Evolutionary conservation across 768 basidiomycete genomes (phyloP), one percentile per base, ranked within the genome.

Genomic region (Gymnopilus dilepis): DNA sequence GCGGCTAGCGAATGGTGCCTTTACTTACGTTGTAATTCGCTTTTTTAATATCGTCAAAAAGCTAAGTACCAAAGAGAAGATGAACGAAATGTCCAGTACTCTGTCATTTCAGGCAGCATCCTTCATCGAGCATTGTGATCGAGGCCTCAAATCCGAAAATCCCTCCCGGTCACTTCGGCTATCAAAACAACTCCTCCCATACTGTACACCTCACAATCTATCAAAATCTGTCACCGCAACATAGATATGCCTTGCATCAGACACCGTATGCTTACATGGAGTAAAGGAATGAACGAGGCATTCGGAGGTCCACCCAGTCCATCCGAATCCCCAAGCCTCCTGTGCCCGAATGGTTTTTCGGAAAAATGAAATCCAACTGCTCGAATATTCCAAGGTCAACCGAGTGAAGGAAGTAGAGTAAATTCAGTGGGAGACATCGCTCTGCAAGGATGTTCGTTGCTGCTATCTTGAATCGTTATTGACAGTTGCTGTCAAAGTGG

Each of bases 191-290:
- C 19, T n/a, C 15, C 2, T n/a, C 17, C 7, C 40, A 7, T n/a
- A 41, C 15, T n/a, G n/a, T n/a, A n/a, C n/a, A n/a, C n/a, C n/a
- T 47, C 22, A 24, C 1, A 47, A 47, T 47, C 43, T 26, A 47
- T 47, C 43, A 47, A 21, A 45, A 26, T 13, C 24, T 12, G 15
- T 47, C 43, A 47, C 24, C 43, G 43, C 43, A 47, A 47, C 26
- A 47, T 47, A 47, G 8, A 47, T 47, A 45, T 47, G 43, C 43
- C 43, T 47, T 26, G 43, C 43, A 47, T 47, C 43, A 37, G 34
- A n/a, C 34, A 47, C 43, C 43, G 24, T 24, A 47, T 47, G 24
- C 19, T 47, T 24, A 26, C 43, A 47, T 47, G 43, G 43, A 47
- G 43, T 47, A 47, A 41, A 41, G 40, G 19, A 41, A 41, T 17